Evolutionary conservation across 371 early-diverging fungal species (phyloP), one percentile per base, ranked within the genome.

Genomic region (Chytridium lagenaria): DNA sequence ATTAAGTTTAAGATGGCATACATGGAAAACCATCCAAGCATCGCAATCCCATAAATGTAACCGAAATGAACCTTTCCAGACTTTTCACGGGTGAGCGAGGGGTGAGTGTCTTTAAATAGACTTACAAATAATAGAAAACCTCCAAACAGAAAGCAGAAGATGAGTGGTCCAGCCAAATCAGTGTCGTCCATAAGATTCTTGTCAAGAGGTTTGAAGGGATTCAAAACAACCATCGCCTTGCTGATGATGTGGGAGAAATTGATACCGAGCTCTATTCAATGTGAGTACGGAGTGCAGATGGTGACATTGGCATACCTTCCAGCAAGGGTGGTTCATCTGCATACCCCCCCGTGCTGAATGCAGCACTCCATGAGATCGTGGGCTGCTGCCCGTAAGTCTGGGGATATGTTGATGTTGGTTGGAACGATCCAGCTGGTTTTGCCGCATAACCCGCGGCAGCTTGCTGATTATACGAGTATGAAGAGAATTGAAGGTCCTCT

Each of bases 51-150:
- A 73, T 98, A 98, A 66, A 98, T 95, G 74, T 96, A 98, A 19
- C 97, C 96, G 84, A 98, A 98, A 79, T 97, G 95, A 33, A 91
- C 88, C 78, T 97, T 97, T 71, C 96, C 94, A 23, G 95, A 89
- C 87, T 95, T 59, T 12, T n/a, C n/a, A n/a, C n/a, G n/a, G n/a
- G n/a, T n/a, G n/a, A n/a, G n/a, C n/a, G n/a, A n/a, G n/a, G n/a
- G n/a, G n/a, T n/a, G n/a, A n/a, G n/a, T n/a, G n/a, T n/a, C n/a
- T n/a, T n/a, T 34, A 33, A 31, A 50, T 26, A 66, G 5, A 67
- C 87, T 67, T 84, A 89, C 90, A 77, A 94, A 81, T n/a, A 93
- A 86, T 78, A 96, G 80, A 74, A 93, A 94, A 28, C 92, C 91
- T 61, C 97, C 98, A 80, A 96, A 92, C 49, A 93, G 83, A 36